Conservation (phyloP, 1,139 yeast species). For the Meyerozyma athensensis region DNA sequence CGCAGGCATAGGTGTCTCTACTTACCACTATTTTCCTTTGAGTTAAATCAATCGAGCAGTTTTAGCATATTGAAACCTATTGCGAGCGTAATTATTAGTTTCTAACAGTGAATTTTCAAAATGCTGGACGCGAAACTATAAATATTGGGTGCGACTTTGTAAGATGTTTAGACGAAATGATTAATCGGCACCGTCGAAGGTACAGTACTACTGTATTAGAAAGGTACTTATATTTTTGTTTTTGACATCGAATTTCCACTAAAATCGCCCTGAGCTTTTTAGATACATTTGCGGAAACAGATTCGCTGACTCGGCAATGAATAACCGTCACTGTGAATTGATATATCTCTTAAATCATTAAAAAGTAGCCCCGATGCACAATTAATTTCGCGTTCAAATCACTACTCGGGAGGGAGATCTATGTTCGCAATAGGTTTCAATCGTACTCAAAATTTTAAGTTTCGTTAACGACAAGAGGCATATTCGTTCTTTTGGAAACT, state of each 20-base stretch:
- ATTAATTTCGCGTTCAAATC: background rate
- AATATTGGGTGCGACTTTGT: constrained; percentile 1
- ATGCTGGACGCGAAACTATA: background rate
- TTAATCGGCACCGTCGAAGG: background rate
- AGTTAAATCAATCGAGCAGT: background rate
- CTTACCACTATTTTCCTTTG: background rate
- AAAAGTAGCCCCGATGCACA: background rate
- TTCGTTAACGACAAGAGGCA: background rate
- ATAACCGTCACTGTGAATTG: background rate
- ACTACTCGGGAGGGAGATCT: background rate
- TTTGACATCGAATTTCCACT: background rate
- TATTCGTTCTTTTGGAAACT: background rate
- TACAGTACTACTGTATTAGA: background rate
- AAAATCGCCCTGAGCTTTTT: constrained; percentile 1
- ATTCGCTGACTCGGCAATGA: background rate
- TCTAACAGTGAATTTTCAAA: background rate
- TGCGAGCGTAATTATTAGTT: background rate
- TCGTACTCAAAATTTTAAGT: background rate
- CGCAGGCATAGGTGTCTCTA: background rate
- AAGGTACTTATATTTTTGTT: background rate
- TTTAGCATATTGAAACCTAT: background rate
- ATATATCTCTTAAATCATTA: background rate
- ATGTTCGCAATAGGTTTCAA: background rate
- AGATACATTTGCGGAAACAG: background rate
- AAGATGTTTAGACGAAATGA: background rate